A percentile compares a stretch with the other conserved stretches of the same genome.
These are phyloP conservation scores for Ampelocalamus luodianensis DNA, from an alignment of 176 grass and related monocot species.

Conservation along the genomic window DNA sequence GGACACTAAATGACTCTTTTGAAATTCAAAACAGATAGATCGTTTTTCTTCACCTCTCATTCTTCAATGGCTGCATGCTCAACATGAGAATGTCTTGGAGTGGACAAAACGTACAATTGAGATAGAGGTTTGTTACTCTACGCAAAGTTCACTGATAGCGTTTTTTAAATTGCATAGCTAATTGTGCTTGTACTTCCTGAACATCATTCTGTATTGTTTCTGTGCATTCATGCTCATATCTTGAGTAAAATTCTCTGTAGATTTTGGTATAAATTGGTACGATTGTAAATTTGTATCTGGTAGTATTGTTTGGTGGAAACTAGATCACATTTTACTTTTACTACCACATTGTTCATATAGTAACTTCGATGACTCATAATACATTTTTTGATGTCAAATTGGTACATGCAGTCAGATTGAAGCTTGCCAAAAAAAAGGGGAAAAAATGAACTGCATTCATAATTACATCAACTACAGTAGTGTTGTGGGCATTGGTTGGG, in stretches of 20 bases:
- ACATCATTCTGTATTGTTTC: conserved; percentile 5
- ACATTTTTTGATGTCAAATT: conserved; percentile 22
- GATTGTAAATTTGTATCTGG: background rate
- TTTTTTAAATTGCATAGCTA: conserved; percentile 23
- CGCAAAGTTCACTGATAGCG: conserved; percentile 28
- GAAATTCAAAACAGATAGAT: conserved; percentile 59
- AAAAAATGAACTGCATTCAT: conserved; percentile 15
- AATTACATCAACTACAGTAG: background rate
- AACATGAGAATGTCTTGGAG: conserved; percentile 84
- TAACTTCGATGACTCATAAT: conserved; percentile 15
- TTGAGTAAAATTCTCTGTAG: background rate
- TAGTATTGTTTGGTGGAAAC: conserved; percentile 23
- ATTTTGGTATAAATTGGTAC: conserved; percentile 10
- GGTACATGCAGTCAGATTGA: conserved; percentile 11
- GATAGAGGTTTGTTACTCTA: conserved; percentile 72
- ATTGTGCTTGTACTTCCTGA: conserved; percentile 28
- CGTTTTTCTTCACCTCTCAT: conserved; percentile 71
- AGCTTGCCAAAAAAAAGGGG: background rate
- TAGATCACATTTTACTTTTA: background rate
- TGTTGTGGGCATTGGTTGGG: too few relatives aligned
- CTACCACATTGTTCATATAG: conserved; percentile 8
- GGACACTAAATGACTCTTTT: conserved; percentile 1
- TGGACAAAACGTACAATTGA: conserved; percentile 84
- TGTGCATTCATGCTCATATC: conserved; percentile 8
- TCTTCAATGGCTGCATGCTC: conserved; percentile 90